phyloP scores from a whole-genome alignment of 495 filamentous ascomycete species.

The Glutinoglossum americanum region DNA sequence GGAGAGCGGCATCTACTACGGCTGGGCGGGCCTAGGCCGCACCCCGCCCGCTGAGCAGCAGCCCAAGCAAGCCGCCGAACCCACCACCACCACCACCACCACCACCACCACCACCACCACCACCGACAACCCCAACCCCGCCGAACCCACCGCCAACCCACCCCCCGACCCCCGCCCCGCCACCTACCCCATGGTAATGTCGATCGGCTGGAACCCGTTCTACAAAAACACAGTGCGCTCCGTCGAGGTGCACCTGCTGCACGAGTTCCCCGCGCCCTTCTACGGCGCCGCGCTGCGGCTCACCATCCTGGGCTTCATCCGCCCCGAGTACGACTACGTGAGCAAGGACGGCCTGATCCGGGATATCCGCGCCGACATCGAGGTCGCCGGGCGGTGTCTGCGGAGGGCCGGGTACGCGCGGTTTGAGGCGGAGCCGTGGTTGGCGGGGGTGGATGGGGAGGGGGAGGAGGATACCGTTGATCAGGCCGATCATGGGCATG shows the following conservation, averaged over 20 bases:
- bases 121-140: no score
- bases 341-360: slow-evolving; percentile 60
- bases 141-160: no score
- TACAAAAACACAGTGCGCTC: slow-evolving; percentile 69
- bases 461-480: no score
- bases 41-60: no score
- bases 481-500: no score
- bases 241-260: slow-evolving; percentile 84
- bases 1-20: slow-evolving; percentile 74
- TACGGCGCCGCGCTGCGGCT: slow-evolving; percentile 63
- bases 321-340: slow-evolving; percentile 75
- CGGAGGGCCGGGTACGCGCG: slow-evolving; percentile 39
- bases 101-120: no score
- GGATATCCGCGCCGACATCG: slow-evolving; percentile 75
- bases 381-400: slow-evolving; percentile 58
- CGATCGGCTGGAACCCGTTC: slow-evolving; percentile 87
- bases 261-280: slow-evolving; percentile 53
- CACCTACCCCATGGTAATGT: slow-evolving; percentile 78
- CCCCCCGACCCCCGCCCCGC: no score
- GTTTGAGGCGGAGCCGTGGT: slow-evolving; percentile 26
- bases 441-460: background rate
- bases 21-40: slow-evolving; percentile 55
- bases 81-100: no score
- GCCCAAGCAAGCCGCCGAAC: slow-evolving; percentile 21
- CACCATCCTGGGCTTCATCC: slow-evolving; percentile 64